These are phyloP conservation scores for Cutaneotrichosporon arboriforme DNA, from an alignment of 1,284 basidiomycete genomes.

Conservation along the genomic window DNA sequence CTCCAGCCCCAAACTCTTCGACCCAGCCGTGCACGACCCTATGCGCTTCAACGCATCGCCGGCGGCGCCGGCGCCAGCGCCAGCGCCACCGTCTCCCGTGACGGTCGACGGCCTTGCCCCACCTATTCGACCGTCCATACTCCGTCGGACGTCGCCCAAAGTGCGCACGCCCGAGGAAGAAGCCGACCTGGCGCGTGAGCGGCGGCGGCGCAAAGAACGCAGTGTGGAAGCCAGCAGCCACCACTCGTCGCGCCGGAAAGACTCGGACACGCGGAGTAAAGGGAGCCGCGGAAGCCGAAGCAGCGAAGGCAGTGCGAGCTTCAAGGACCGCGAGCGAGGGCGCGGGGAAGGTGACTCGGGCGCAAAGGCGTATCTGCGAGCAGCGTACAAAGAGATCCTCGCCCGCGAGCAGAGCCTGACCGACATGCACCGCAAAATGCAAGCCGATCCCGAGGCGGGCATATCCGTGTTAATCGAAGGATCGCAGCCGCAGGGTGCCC, in stretches of 20 bases:
- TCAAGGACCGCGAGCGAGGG: conserved; percentile 46
- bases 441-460: conserved; percentile 41
- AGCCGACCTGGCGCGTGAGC: conserved; percentile 45
- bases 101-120: neutral
- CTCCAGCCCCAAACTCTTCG: conserved; percentile 48
- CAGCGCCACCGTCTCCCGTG: neutral
- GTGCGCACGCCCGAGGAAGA: conserved; percentile 36
- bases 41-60: conserved; percentile 19
- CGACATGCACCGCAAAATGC: conserved; percentile 46
- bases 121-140: neutral
- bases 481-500: conserved; percentile 13
- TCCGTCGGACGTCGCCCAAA: conserved; percentile 18
- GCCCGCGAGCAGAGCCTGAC: conserved; percentile 45
- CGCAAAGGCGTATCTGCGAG: conserved; percentile 44
- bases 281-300: conserved; percentile 43
- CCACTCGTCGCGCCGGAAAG: conserved; percentile 20
- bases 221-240: conserved; percentile 38
- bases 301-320: conserved; percentile 49
- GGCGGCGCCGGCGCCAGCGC: neutral
- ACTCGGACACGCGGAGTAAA: conserved; percentile 37
- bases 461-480: conserved; percentile 28
- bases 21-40: conserved; percentile 53
- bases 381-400: conserved; percentile 46
- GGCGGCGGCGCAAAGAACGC: conserved; percentile 43
- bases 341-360: conserved; percentile 47